These are phyloP conservation scores for Diaporthe batatas DNA, from an alignment of 2,329 filamentous ascomycete species.

Conservation along the genomic window DNA sequence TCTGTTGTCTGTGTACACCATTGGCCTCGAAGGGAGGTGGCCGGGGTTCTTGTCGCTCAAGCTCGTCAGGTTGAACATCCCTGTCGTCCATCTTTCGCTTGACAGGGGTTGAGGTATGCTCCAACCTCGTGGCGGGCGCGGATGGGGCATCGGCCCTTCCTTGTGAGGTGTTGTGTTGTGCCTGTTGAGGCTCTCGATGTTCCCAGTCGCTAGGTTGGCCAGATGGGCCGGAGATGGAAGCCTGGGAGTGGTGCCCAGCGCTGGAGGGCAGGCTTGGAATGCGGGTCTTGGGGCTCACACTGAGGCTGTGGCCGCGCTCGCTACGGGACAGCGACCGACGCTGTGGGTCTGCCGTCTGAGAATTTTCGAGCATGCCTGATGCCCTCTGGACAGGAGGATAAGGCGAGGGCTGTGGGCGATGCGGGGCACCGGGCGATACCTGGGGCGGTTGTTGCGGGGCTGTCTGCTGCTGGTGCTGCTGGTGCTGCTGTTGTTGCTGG, in stretches of 20 bases:
- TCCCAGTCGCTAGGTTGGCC: constrained; percentile 36
- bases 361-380: constrained; percentile 59
- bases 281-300: constrained; percentile 83
- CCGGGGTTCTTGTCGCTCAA: constrained; percentile 63
- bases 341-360: constrained; percentile 53
- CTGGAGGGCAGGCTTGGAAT: constrained; percentile 66
- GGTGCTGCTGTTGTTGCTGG: constrained; percentile 26
- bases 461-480: not conserved
- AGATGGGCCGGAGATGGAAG: constrained; percentile 43
- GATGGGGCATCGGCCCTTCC: constrained; percentile 46
- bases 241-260: constrained; percentile 50
- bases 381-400: constrained; percentile 58
- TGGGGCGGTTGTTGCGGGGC: constrained; percentile 18
- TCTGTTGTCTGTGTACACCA: constrained; percentile 50
- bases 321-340: constrained; percentile 66
- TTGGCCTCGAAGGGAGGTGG: constrained; percentile 65
- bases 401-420: constrained; percentile 43
- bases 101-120: constrained; percentile 55
- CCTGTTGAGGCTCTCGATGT: constrained; percentile 45
- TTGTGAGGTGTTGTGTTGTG: constrained; percentile 40
- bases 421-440: constrained; percentile 45
- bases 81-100: constrained; percentile 65
- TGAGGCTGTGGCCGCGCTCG: constrained; percentile 78
- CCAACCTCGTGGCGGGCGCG: constrained; percentile 40
- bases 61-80: constrained; percentile 63